phyloP scores from a whole-genome alignment of 1,139 yeast genomes.

The Candida tetrigidarum region DNA sequence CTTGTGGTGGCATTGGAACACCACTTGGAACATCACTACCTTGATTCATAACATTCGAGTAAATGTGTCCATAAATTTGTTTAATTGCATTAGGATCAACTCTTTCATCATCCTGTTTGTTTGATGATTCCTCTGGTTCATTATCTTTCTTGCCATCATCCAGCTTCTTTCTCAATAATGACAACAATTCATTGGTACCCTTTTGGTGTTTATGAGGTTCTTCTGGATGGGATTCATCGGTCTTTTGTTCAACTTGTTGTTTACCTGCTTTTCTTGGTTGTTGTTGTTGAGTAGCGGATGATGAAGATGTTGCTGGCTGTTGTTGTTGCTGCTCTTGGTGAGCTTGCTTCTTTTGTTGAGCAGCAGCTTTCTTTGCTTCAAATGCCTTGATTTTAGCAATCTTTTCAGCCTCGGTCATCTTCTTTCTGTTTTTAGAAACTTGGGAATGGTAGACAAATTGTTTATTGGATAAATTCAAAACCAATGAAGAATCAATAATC shows the following conservation, averaged over 20 bases:
- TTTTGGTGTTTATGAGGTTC: conserved; percentile 17
- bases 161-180: conserved; percentile 33
- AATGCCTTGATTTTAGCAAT: conserved; percentile 22
- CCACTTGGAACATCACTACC: conserved; percentile 29
- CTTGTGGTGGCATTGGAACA: conserved; percentile 19
- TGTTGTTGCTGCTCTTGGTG: conserved; percentile 15
- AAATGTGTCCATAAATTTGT: conserved; percentile 54
- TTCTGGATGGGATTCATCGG: conserved; percentile 10
- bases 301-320: no score
- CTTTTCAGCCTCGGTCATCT: conserved; percentile 28
- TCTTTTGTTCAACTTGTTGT: conserved; percentile 9
- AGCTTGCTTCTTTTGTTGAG: conserved; percentile 16
- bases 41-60: conserved; percentile 47
- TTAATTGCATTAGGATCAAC: conserved; percentile 46
- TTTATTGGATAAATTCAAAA: conserved; percentile 73
- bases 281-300: neutral
- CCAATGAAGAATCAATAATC: conserved; percentile 78
- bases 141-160: neutral
- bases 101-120: conserved; percentile 18
- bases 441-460: conserved; percentile 80
- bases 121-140: conserved; percentile 15
- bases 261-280: conserved; percentile 8
- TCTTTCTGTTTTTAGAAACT: conserved; percentile 56
- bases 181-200: conserved; percentile 38
- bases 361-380: conserved; percentile 24